Base-by-base conservation (phyloP, 768 basidiomycete species). In the Rhodotorula toruloides region DNA sequence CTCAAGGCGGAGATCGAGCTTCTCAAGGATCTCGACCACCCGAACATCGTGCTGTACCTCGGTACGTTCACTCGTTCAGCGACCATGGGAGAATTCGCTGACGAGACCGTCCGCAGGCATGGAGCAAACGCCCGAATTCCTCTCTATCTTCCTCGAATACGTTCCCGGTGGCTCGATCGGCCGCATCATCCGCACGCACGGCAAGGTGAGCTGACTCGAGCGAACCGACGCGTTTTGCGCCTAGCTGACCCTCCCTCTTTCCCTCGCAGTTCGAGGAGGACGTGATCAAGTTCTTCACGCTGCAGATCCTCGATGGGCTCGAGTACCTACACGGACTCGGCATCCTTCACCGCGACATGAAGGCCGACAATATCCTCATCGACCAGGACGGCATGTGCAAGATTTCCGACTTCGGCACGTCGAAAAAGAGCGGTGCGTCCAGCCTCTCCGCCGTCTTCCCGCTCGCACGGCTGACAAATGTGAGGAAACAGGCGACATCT, bases 361-460 rank as follows among this genome's bases (percentile, higher is more conserved):
- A 99, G 78, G 91, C 91, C 21, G 96, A 99, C 78, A 99, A 98
- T 75, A 96, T 99, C 74, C 84, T 99, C 25, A 91, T 97, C 25
- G 94, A 98, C 76, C 87, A 85, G 75, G 83, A 85, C 21, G 96
- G 96, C 1, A 80, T 88, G 31, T 96, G 93, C 83, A 98, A 98
- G 79, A 98, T 99, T 57, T 93, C 91, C 5, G 93, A 98, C 78
- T 97, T 97, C 75, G 96, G 96, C 47, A 97, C 98, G 63, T 94
- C 91, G n/a, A 98, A 97, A 79, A 84, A 90, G 67, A 91, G 77
- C n/a, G 73, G 79, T 78, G 54, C 60, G 78, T 76, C 9, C 27
- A 42, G 31, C 46, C 39, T 32, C 36, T 36, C 10, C 27, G 29
- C 54, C 21, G 49, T 22, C 47, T 29, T 10, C 47, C 4, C 27